Evolutionary conservation across 1,284 basidiomycete species (phyloP).

Genomic region (Phylloporus sp.): DNA sequence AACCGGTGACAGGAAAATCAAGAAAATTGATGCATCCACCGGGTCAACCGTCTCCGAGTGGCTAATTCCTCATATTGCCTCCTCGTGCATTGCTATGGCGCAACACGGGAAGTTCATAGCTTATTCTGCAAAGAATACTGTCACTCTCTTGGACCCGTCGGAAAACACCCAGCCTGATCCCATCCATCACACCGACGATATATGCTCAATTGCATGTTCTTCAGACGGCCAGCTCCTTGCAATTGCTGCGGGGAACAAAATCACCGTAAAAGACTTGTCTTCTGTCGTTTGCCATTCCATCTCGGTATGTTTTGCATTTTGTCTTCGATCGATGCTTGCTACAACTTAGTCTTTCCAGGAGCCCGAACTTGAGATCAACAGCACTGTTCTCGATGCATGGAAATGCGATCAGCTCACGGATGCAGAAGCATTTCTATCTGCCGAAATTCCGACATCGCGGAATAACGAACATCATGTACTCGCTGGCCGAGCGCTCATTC

Average conservation of each 20-base stretch:
- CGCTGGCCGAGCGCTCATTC: no score
- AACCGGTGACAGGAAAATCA: not conserved
- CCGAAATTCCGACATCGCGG: not conserved
- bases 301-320: no score
- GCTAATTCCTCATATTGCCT: not conserved
- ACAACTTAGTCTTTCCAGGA: not conserved
- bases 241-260: not conserved
- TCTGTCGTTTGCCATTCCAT: no score
- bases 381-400: not conserved
- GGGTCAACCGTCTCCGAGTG: not conserved
- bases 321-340: no score
- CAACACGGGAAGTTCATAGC: slow-evolving; percentile 4
- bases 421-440: not conserved
- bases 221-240: not conserved
- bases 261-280: not conserved
- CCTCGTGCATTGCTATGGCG: not conserved
- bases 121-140: not conserved
- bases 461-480: no score
- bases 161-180: not conserved
- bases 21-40: not conserved
- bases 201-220: not conserved
- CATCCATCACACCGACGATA: not conserved
- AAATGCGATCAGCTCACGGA: not conserved
- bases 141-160: not conserved
- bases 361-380: not conserved